phyloP scores from a whole-genome alignment of 2,329 filamentous ascomycete genomes.

The Didymella arachidicola region DNA sequence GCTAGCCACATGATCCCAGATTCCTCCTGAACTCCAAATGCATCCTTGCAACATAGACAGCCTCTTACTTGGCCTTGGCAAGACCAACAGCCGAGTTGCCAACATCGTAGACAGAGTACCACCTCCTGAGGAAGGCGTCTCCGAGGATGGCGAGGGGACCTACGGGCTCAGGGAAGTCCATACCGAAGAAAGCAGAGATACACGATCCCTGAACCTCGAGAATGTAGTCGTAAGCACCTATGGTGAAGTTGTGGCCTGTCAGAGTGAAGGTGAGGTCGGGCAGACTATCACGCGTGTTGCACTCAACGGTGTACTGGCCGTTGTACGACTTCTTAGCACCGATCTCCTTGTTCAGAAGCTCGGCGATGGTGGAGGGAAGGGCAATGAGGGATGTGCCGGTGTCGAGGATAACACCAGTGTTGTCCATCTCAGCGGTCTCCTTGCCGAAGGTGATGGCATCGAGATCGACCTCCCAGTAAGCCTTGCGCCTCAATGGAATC shows the following conservation, averaged over 20 bases:
- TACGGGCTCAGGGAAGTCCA: constrained; percentile 82
- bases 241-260: constrained; percentile 90
- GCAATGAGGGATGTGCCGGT: constrained; percentile 98
- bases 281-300: constrained; percentile 79
- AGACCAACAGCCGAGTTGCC: constrained; percentile 88
- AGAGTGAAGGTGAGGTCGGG: constrained; percentile 93
- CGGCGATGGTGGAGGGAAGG: constrained; percentile 87
- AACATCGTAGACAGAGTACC: constrained; percentile 96
- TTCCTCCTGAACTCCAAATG: constrained; percentile 12
- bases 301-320: constrained; percentile 95
- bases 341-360: constrained; percentile 97
- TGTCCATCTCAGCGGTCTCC: constrained; percentile 84
- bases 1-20: constrained; percentile 4
- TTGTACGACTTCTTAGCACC: constrained; percentile 98
- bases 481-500: constrained; percentile 95
- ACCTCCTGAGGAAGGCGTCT: constrained; percentile 80
- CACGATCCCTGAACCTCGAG: constrained; percentile 94
- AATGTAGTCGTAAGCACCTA: constrained; percentile 89
- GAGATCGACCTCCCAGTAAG: constrained; percentile 99
- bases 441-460: constrained; percentile 90
- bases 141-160: constrained; percentile 95
- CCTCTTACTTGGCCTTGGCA: constrained; percentile 76
- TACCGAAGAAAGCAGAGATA: constrained; percentile 97
- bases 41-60: background rate
- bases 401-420: constrained; percentile 96